Evolutionary conservation across 768 basidiomycete genomes (phyloP).

Genomic region (Polyporus arcularius): DNA sequence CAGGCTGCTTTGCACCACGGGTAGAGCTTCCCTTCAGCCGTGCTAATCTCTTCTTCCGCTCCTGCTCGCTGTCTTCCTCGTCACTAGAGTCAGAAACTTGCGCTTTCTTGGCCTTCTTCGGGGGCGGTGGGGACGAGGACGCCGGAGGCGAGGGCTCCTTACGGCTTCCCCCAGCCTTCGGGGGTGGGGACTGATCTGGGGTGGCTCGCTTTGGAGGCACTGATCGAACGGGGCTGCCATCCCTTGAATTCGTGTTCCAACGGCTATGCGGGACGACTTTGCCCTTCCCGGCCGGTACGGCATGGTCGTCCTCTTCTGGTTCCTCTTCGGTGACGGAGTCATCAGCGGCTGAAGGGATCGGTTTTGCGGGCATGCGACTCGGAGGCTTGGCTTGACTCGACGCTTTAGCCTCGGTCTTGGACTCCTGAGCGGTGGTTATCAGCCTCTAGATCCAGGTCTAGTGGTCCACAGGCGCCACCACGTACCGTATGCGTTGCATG

Average conservation of each 20-base stretch:
- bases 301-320: slow-evolving; percentile 21
- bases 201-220: slow-evolving; percentile 13
- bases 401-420: not conserved
- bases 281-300: slow-evolving; percentile 4
- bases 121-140: slow-evolving; percentile 45
- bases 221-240: slow-evolving; percentile 6
- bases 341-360: slow-evolving; percentile 25
- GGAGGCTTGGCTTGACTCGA: not conserved
- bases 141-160: slow-evolving; percentile 1
- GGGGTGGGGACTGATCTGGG: slow-evolving; percentile 11
- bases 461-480: not conserved
- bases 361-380: not conserved
- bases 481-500: not conserved
- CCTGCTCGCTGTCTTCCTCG: slow-evolving; percentile 63
- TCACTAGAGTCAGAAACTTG: slow-evolving; percentile 34
- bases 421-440: not conserved
- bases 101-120: slow-evolving; percentile 46
- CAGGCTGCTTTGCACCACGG: slow-evolving; percentile 67
- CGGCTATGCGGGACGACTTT: slow-evolving; percentile 3
- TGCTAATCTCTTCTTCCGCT: slow-evolving; percentile 44
- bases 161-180: not conserved
- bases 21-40: slow-evolving; percentile 42
- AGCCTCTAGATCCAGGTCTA: not conserved
- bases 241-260: not conserved
- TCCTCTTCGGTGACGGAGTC: slow-evolving; percentile 46